A percentile compares a stretch with the other conserved stretches of the same genome.
Conservation (phyloP, 2,329 filamentous ascomycete genomes). For the Ciborinia camelliae region DNA sequence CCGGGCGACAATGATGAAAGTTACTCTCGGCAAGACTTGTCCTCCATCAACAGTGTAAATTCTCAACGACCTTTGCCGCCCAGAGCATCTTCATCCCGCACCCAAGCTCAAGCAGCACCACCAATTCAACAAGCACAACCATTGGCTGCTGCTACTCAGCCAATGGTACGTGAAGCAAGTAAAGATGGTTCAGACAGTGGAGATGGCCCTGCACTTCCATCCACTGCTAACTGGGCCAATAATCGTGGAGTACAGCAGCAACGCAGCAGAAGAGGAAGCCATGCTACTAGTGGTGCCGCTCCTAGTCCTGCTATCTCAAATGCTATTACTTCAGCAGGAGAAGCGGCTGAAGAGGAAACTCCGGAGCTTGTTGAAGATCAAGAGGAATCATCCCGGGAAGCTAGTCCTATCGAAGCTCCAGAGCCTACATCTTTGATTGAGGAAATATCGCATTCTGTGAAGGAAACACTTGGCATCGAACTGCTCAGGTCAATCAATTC, state of each 20-base stretch:
- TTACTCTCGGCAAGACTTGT: conserved; percentile 90
- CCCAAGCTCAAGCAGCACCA: conserved; percentile 44
- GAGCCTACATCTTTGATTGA: conserved; percentile 20
- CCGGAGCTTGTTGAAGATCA: conserved; percentile 21
- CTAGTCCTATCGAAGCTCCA: conserved; percentile 13
- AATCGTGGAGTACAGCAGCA: conserved; percentile 58
- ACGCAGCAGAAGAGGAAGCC: conserved; percentile 68
- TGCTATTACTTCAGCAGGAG: conserved; percentile 52
- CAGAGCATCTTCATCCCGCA: conserved; percentile 50
- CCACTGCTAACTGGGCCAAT: conserved; percentile 89
- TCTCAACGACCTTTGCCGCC: conserved; percentile 65
- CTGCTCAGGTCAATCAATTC: conserved; percentile 47
- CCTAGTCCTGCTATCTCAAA: conserved; percentile 75
- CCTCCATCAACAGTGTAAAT: conserved; percentile 86
- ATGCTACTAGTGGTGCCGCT: conserved; percentile 75
- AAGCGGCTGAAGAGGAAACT: conserved; percentile 45
- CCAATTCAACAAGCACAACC: conserved; percentile 37
- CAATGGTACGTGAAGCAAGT: conserved; percentile 74
- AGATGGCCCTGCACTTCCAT: conserved; percentile 89
- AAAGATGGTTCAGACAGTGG: conserved; percentile 70
- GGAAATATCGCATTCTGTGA: conserved; percentile 24
- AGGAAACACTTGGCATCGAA: conserved; percentile 37
- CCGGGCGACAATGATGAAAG: conserved; percentile 97
- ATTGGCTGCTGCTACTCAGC: conserved; percentile 46
- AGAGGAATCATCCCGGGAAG: conserved; percentile 19